phyloP scores from a whole-genome alignment of 2,329 filamentous ascomycete species.

The Fusarium sp. region DNA sequence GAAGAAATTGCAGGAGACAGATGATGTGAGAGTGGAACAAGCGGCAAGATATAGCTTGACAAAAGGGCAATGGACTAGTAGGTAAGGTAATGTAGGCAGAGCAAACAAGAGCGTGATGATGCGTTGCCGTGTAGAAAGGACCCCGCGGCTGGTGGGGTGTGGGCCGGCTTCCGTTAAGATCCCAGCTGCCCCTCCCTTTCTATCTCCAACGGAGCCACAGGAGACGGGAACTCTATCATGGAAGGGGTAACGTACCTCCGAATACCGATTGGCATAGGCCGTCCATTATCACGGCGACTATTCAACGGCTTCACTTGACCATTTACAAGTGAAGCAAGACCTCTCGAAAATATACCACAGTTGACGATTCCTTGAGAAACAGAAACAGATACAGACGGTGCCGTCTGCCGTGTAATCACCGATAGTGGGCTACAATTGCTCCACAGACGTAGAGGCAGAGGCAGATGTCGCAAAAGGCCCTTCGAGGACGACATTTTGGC shows the following conservation, averaged over 20 bases:
- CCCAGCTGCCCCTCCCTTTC: not conserved
- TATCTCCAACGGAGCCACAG: too few species aligned
- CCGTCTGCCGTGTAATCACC: constrained; percentile 33
- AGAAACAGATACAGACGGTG: constrained; percentile 4
- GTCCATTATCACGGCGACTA: constrained; percentile 33
- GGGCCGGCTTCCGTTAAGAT: constrained; percentile 1
- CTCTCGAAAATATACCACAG: constrained; percentile 14
- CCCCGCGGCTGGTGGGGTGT: constrained; percentile 35
- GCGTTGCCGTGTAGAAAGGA: constrained; percentile 7
- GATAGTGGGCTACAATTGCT: constrained; percentile 37
- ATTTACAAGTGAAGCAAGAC: constrained; percentile 22
- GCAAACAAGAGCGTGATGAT: constrained; percentile 34
- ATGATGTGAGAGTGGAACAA: not conserved
- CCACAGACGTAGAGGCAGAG: constrained; percentile 40
- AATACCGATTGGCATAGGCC: constrained; percentile 32
- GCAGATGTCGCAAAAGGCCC: constrained; percentile 45
- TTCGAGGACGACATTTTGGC: constrained; percentile 43
- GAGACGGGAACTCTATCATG: not conserved
- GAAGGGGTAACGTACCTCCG: constrained; percentile 42
- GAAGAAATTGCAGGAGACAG: not conserved
- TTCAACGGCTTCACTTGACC: constrained; percentile 18
- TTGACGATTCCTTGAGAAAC: constrained; percentile 2
- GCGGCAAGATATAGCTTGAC: constrained; percentile 3
- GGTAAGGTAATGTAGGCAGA: not conserved
- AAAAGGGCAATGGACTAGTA: constrained; percentile 20